Evolutionary conservation across 495 filamentous ascomycete genomes (phyloP).

Genomic region (Aspergillus avenaceus): DNA sequence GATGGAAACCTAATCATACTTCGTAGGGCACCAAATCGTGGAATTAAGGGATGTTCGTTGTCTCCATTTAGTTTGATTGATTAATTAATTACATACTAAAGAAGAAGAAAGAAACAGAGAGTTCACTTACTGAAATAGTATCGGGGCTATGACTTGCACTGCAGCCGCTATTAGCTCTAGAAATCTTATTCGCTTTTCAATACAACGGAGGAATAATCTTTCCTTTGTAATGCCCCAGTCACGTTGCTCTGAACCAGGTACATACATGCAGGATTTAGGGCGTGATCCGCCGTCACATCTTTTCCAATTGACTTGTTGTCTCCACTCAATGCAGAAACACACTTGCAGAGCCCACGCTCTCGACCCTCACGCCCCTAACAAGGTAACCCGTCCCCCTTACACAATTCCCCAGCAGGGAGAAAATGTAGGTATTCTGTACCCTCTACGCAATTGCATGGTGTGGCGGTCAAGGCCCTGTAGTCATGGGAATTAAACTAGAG

Average conservation of each 20-base stretch:
- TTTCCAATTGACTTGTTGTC: constrained; percentile 23
- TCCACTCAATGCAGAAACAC: constrained; percentile 33
- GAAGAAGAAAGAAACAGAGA: not conserved
- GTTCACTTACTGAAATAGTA: constrained; percentile 5
- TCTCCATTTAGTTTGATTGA: not conserved
- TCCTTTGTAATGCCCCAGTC: not conserved
- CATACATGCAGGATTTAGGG: constrained; percentile 31
- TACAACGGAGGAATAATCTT: not conserved
- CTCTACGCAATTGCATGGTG: not conserved
- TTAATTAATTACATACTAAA: not conserved
- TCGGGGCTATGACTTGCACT: constrained; percentile 15
- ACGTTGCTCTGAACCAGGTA: constrained; percentile 26
- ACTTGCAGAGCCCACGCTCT: constrained; percentile 40
- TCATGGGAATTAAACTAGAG: not conserved
- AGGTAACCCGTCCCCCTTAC: constrained; percentile 4
- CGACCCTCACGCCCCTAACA: constrained; percentile 30
- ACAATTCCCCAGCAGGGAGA: constrained; percentile 8
- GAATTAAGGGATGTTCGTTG: not conserved
- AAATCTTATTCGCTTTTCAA: constrained; percentile 6
- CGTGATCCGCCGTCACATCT: constrained; percentile 40
- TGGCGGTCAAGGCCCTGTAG: not conserved
- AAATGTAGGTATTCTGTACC: not conserved
- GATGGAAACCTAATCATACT: not conserved
- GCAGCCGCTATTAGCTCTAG: constrained; percentile 13
- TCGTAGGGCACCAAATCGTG: not conserved